Conservation (phyloP, 176 grass and related monocot genomes). For the Phoenix dactylifera region DNA sequence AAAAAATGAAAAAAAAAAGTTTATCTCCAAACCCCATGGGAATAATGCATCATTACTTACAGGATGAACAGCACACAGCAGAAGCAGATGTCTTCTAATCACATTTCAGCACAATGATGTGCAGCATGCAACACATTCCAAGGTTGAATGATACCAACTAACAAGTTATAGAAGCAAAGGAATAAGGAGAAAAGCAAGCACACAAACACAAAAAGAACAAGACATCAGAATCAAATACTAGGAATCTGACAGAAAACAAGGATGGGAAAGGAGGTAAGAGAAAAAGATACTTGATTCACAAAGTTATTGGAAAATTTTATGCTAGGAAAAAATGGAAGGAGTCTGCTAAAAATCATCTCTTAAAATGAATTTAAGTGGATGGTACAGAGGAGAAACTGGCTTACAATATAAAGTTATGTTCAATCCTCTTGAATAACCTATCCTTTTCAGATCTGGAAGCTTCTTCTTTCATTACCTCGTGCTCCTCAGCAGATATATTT, state of each 20-base stretch:
- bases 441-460: conserved; percentile 66
- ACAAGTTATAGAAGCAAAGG: too few species aligned
- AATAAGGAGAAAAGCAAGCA: not conserved
- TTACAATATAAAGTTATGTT: conserved; percentile 88
- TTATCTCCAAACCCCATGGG: too few species aligned
- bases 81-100: too few species aligned
- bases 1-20: too few species aligned
- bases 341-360: not conserved
- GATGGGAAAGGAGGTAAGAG: not conserved
- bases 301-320: too few species aligned
- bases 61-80: too few species aligned
- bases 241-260: not conserved
- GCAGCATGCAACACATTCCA: too few species aligned
- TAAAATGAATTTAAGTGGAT: not conserved
- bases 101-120: too few species aligned
- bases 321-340: too few species aligned
- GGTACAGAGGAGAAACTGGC: conserved; percentile 17
- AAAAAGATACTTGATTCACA: too few species aligned
- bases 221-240: not conserved
- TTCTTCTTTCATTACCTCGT: conserved; percentile 79
- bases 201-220: not conserved
- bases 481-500: conserved; percentile 64
- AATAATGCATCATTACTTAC: too few species aligned
- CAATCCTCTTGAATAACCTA: conserved; percentile 61
- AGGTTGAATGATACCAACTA: too few species aligned